Evolutionary conservation across 140 eudicot species (phyloP).

Genomic region (Stevia rebaudiana): DNA sequence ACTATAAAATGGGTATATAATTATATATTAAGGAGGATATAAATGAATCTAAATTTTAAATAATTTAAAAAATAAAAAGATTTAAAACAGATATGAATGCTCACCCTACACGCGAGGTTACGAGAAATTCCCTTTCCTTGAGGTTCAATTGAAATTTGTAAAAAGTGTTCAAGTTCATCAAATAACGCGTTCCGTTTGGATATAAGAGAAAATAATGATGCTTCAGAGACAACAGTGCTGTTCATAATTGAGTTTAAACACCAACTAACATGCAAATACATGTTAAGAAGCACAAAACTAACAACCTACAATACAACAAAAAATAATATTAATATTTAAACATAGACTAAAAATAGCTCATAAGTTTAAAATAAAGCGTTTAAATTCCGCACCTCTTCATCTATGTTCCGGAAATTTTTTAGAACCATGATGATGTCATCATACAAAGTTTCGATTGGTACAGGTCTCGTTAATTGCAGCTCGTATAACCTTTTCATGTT

Average conservation of each 20-base stretch:
- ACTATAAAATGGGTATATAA: constrained; percentile 1
- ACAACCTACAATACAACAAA: constrained; percentile 51
- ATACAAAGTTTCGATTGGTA: constrained; percentile 69
- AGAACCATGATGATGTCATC: constrained; percentile 51
- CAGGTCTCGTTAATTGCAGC: constrained; percentile 59
- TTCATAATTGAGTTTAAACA: constrained; percentile 49
- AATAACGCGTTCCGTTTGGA: constrained; percentile 61
- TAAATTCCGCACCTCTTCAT: constrained; percentile 62
- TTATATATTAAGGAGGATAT: too few species aligned
- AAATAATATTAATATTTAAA: constrained; percentile 11
- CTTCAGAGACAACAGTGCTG: constrained; percentile 55
- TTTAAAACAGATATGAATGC: constrained; percentile 7
- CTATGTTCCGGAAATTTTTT: constrained; percentile 49
- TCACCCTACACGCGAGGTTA: constrained; percentile 70
- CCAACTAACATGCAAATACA: constrained; percentile 86
- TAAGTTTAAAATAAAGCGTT: background rate
- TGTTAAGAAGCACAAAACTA: constrained; percentile 81
- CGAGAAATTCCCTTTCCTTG: constrained; percentile 47
- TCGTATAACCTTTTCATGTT: constrained; percentile 86
- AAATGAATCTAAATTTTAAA: background rate
- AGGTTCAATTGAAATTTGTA: constrained; percentile 36
- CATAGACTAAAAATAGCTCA: background rate
- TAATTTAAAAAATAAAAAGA: background rate
- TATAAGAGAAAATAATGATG: constrained; percentile 49
- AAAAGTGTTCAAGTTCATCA: constrained; percentile 52